phyloP scores from a whole-genome alignment of 495 filamentous ascomycete genomes.

The Aeminium ludgeri region DNA sequence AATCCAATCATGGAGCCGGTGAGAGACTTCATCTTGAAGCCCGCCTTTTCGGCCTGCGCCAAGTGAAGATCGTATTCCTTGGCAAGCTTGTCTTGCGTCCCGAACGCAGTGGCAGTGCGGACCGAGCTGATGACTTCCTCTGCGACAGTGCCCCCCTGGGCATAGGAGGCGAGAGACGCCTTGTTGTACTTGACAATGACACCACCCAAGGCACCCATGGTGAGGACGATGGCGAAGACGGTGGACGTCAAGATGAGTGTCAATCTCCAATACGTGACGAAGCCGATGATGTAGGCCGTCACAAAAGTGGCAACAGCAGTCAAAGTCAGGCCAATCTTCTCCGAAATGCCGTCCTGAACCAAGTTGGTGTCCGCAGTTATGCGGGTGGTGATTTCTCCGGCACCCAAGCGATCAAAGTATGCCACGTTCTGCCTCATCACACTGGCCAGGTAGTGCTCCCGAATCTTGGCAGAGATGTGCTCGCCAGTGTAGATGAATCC shows the following conservation, averaged over 20 bases:
- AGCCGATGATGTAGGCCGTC: conserved; percentile 77
- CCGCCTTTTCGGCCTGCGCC: conserved; percentile 53
- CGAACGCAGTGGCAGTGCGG: conserved; percentile 83
- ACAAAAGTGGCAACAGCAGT: conserved; percentile 62
- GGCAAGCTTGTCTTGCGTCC: conserved; percentile 76
- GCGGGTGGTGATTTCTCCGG: conserved; percentile 81
- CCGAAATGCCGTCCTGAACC: conserved; percentile 75
- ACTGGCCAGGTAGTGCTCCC: conserved; percentile 64
- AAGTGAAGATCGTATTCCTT: conserved; percentile 68
- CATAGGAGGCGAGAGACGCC: conserved; percentile 58
- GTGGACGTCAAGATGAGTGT: conserved; percentile 68
- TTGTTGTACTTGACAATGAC: conserved; percentile 72
- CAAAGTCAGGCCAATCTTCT: conserved; percentile 66
- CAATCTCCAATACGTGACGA: conserved; percentile 70
- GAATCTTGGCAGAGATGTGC: conserved; percentile 68
- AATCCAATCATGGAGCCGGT: conserved; percentile 61
- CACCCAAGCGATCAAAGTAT: conserved; percentile 81
- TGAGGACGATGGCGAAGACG: conserved; percentile 51
- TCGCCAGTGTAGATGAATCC: conserved; percentile 92
- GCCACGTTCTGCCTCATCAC: conserved; percentile 83
- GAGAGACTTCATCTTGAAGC: conserved; percentile 52
- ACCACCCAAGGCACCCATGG: conserved; percentile 53
- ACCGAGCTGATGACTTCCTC: conserved; percentile 93
- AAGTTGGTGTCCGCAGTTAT: conserved; percentile 84
- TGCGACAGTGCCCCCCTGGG: conserved; percentile 69